phyloP scores from a whole-genome alignment of 352 stramenopile species.

The Phytophthora constricta region DNA sequence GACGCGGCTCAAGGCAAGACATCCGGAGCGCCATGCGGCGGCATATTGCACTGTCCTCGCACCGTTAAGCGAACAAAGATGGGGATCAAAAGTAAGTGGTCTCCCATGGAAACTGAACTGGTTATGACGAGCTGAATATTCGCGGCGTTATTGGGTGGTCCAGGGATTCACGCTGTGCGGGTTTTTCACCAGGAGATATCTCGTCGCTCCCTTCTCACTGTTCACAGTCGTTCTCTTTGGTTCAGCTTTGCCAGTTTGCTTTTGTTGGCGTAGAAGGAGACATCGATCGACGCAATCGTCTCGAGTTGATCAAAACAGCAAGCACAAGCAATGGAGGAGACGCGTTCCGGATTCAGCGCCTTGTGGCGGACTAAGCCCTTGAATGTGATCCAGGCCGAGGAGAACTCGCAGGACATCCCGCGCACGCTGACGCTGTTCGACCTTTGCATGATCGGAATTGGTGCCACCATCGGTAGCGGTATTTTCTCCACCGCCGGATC shows the following conservation, averaged over 20 bases:
- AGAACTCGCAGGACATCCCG: slow-evolving; percentile 50
- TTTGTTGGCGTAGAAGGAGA: slow-evolving; percentile 19
- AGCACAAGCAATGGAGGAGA: slow-evolving; percentile 21
- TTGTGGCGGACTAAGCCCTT: slow-evolving; percentile 67
- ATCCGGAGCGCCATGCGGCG: slow-evolving; percentile 25
- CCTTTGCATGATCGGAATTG: slow-evolving; percentile 88
- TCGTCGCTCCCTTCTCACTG: slow-evolving; percentile 18
- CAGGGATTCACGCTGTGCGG: slow-evolving; percentile 9
- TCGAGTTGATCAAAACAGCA: slow-evolving; percentile 2
- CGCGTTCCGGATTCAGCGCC: slow-evolving; percentile 15
- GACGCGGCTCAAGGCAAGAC: slow-evolving; percentile 9
- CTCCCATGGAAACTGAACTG: too few relatives aligned
- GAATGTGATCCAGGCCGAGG: slow-evolving; percentile 62
- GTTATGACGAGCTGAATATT: slow-evolving; percentile 18
- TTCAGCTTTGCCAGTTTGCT: slow-evolving; percentile 12
- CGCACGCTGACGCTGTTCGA: slow-evolving; percentile 79
- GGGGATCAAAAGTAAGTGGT: slow-evolving; percentile 19
- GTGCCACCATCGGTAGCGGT: slow-evolving; percentile 86
- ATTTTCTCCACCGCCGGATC: slow-evolving; percentile 82
- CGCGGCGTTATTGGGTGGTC: slow-evolving; percentile 28
- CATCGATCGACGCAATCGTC: neutral
- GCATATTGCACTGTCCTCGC: slow-evolving; percentile 16
- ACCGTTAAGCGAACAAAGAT: slow-evolving; percentile 30
- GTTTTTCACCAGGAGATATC: slow-evolving; percentile 29
- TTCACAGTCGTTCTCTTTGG: neutral